phyloP scores from a whole-genome alignment of 2,329 filamentous ascomycete species.

The Geosmithia flava region DNA sequence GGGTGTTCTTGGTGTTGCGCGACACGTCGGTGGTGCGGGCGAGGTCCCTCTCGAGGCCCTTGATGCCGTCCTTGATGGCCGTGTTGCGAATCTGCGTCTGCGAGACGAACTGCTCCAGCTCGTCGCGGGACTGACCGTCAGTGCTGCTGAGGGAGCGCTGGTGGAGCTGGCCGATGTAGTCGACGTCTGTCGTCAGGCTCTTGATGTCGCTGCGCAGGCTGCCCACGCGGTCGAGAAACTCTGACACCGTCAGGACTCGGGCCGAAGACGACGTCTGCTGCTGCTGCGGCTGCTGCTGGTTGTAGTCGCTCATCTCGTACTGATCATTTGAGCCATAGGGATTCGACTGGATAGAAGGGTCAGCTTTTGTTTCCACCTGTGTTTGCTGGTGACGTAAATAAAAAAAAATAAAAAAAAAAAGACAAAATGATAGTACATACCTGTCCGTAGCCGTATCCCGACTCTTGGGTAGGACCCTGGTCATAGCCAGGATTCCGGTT shows the following conservation, averaged over 20 bases:
- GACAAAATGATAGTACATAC: conserved; percentile 10
- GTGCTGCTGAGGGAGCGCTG: conserved; percentile 58
- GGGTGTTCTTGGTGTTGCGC: conserved; percentile 56
- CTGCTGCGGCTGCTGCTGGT: conserved; percentile 13
- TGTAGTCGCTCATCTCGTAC: conserved; percentile 44
- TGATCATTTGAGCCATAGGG: conserved; percentile 17
- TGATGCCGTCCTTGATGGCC: conserved; percentile 70
- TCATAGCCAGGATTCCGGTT: conserved; percentile 50
- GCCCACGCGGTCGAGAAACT: conserved; percentile 57
- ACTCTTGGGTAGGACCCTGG: conserved; percentile 33
- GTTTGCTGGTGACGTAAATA: not conserved
- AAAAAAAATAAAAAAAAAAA: not conserved
- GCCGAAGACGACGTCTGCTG: conserved; percentile 2
- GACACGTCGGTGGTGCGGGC: conserved; percentile 46
- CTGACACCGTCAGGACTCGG: conserved; percentile 34
- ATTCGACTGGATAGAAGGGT: conserved; percentile 9
- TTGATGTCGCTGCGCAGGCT: conserved; percentile 56
- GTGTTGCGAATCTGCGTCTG: conserved; percentile 62
- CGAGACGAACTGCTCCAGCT: conserved; percentile 55
- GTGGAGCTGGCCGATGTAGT: conserved; percentile 56
- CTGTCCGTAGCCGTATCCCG: conserved; percentile 30
- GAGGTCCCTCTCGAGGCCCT: conserved; percentile 59
- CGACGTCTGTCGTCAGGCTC: conserved; percentile 52
- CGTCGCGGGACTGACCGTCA: conserved; percentile 40
- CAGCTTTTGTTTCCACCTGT: not conserved